phyloP scores from a whole-genome alignment of 164 flowering plant genomes.

The Hamamelis virginiana region DNA sequence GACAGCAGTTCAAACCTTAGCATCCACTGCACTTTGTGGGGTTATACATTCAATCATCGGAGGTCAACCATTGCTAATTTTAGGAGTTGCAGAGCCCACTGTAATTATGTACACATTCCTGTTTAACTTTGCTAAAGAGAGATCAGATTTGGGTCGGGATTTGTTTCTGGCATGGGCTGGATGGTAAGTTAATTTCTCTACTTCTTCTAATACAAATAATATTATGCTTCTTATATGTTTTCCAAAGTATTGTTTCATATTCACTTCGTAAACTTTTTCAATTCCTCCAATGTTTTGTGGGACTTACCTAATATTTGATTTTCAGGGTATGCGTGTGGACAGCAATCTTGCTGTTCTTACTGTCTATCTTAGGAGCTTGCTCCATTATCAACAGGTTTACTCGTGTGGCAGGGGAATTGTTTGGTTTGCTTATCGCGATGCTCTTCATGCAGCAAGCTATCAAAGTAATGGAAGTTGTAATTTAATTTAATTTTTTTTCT shows the following conservation, averaged over 20 bases:
- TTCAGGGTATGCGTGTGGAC: constrained; percentile 97
- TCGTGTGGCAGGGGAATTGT: constrained; percentile 87
- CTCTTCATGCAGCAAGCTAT: constrained; percentile 96
- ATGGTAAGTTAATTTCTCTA: constrained; percentile 56
- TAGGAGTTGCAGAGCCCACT: constrained; percentile 99
- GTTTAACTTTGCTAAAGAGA: constrained; percentile 86
- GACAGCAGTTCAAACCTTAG: constrained; percentile 95
- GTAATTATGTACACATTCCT: constrained; percentile 98
- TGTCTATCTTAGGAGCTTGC: constrained; percentile 82
- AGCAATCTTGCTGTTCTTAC: constrained; percentile 57
- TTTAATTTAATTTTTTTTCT: neutral
- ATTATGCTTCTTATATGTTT: neutral
- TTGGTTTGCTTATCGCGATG: constrained; percentile 88
- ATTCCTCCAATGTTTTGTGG: neutral
- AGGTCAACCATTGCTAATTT: constrained; percentile 91
- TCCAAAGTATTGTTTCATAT: neutral
- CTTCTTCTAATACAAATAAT: neutral
- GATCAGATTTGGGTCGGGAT: constrained; percentile 76
- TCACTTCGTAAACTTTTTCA: neutral
- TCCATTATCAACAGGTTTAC: constrained; percentile 90
- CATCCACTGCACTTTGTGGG: constrained; percentile 93
- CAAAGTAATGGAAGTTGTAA: constrained; percentile 45
- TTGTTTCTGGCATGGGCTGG: constrained; percentile 93
- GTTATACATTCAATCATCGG: constrained; percentile 91
- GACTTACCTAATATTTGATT: neutral